Evolutionary conservation across 768 basidiomycete species (phyloP), one percentile per base, ranked within the genome.

Genomic region (Lactarius quietus): DNA sequence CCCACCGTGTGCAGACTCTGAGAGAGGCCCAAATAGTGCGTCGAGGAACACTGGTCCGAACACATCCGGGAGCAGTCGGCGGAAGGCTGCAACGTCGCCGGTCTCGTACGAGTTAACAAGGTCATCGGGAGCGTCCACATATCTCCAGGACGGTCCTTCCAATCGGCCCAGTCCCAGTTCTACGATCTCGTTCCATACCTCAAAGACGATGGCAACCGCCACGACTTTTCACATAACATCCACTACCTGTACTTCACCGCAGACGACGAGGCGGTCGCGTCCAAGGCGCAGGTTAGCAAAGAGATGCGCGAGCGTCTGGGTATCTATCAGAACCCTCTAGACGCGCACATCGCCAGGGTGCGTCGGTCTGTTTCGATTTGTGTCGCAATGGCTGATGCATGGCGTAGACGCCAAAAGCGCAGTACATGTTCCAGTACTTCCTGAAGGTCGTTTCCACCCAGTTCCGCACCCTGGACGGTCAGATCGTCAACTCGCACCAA

Each of bases 371-470:
- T 39, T 31, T 20, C 0, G n/a, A 31, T 28, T 38, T 23, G 45
- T 56, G 6, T 3, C 10, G 15, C 38, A 7, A n/a, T 45, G 26
- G 7, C 1, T n/a, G 26, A 31, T 43, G 17, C 2, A n/a, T 20
- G 7, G 1, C 64, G 33, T 26, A 92, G 89, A 94, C 93, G 1
- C 79, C 76, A 69, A 90, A 90, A 73, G 77, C 87, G 29, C 84
- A 93, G 70, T 96, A 93, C 75, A 95, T 97, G 93, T 97, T 94
- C 84, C 94, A 98, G 74, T 96, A 98, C 77, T 98, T 98, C 86
- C 82, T 99, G 72, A 99, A 99, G 77, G 96, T 99, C 53, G 97
- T 99, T 45, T 93, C 94, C 8, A 99, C 96, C 2, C 89, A 90
- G 73, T 98, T 97, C 79, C 83, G 86, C 67, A 90, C 88, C n/a